phyloP scores from a whole-genome alignment of 2,329 filamentous ascomycete genomes.

The Talaromyces marneffei region DNA sequence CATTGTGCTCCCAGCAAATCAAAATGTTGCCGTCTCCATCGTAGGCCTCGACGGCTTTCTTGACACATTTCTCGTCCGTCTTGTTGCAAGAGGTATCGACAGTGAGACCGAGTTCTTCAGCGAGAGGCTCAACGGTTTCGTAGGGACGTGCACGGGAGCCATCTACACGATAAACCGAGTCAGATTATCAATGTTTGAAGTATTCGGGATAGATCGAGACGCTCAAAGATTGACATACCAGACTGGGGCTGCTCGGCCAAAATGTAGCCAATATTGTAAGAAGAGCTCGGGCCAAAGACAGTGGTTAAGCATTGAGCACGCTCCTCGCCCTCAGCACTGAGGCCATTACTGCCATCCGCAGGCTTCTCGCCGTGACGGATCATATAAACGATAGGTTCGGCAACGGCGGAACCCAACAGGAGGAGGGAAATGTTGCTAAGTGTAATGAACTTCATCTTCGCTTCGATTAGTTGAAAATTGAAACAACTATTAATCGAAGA shows the following conservation, averaged over 20 bases:
- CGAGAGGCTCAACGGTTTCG: constrained; percentile 53
- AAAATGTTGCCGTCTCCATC: constrained; percentile 51
- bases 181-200: not conserved
- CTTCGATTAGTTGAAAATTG: not conserved
- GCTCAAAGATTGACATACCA: constrained; percentile 19
- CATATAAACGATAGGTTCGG: constrained; percentile 51
- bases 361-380: constrained; percentile 63
- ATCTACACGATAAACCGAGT: constrained; percentile 27
- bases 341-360: constrained; percentile 41
- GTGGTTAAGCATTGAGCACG: constrained; percentile 55
- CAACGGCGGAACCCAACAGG: constrained; percentile 10
- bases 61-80: constrained; percentile 52
- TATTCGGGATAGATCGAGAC: not conserved
- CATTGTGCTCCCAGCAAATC: constrained; percentile 58
- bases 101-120: constrained; percentile 49
- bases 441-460: constrained; percentile 9
- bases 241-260: constrained; percentile 52
- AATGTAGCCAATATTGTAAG: constrained; percentile 54
- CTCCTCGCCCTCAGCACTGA: constrained; percentile 48
- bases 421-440: not conserved
- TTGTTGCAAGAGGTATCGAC: constrained; percentile 54
- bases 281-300: constrained; percentile 50
- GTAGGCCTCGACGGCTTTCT: constrained; percentile 45
- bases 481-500: not conserved
- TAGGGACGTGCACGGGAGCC: constrained; percentile 51